A percentile compares a stretch with the other conserved stretches of the same genome.
Conservation (phyloP, 2,329 filamentous ascomycete species). For the Fusarium duplospermum region DNA sequence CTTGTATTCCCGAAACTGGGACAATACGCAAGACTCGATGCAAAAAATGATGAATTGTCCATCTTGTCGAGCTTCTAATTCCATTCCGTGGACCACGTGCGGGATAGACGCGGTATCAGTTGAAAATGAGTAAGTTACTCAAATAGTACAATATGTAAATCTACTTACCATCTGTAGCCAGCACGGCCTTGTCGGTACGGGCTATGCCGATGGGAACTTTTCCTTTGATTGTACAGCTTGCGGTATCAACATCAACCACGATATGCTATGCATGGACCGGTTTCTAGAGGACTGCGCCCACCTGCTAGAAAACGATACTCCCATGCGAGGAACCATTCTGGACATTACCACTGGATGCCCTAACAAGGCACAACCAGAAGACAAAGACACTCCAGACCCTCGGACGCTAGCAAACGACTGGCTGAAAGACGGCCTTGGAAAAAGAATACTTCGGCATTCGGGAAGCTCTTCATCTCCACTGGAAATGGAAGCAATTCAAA, state of each 20-base stretch:
- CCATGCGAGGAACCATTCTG: constrained; percentile 72
- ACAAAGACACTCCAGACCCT: neutral
- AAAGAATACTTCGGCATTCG: neutral
- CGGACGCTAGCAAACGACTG: neutral
- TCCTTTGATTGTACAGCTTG: constrained; percentile 63
- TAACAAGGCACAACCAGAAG: neutral
- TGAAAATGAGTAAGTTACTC: neutral
- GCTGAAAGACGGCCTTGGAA: neutral
- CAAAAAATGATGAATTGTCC: neutral
- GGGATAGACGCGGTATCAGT: neutral
- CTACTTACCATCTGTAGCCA: neutral
- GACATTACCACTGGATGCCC: constrained; percentile 37
- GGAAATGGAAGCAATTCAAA: neutral
- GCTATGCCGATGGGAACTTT: constrained; percentile 56
- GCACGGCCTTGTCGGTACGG: neutral
- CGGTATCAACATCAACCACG: neutral
- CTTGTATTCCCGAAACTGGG: neutral
- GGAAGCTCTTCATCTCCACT: neutral
- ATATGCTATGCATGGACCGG: neutral
- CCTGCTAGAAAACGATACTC: constrained; percentile 59
- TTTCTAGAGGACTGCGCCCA: neutral
- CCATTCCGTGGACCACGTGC: neutral
- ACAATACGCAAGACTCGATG: neutral
- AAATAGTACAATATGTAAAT: neutral
- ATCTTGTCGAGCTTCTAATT: neutral